phyloP scores from a whole-genome alignment of 257 asterid genomes.

The Solanum virginianum region DNA sequence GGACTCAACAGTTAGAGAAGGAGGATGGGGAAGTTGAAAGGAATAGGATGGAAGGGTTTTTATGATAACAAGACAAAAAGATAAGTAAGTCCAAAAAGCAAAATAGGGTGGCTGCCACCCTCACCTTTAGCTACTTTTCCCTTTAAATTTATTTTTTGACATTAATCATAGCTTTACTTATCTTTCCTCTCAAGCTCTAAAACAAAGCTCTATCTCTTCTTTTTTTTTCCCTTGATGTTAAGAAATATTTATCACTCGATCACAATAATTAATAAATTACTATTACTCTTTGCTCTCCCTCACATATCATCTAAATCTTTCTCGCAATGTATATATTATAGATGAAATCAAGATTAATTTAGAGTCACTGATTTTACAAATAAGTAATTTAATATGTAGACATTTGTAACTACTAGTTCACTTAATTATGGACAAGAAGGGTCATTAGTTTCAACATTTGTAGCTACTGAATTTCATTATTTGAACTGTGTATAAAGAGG shows the following conservation, averaged over 20 bases:
- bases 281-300: background rate
- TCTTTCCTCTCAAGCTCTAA: conserved; percentile 17
- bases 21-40: background rate
- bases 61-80: conserved; percentile 5
- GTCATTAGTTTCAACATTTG: background rate
- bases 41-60: background rate
- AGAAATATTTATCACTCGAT: background rate
- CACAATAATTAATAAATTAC: background rate
- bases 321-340: background rate
- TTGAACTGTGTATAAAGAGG: background rate
- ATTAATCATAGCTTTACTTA: conserved; percentile 16
- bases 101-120: conserved; percentile 12
- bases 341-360: background rate
- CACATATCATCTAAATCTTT: background rate
- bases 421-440: too few relatives aligned
- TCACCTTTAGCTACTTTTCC: conserved; percentile 4
- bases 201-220: too few relatives aligned
- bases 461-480: background rate
- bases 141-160: conserved; percentile 22
- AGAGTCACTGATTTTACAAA: background rate
- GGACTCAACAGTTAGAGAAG: conserved; percentile 20
- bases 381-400: background rate
- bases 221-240: background rate
- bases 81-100: background rate
- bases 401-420: too few relatives aligned